Conservation (phyloP, 768 basidiomycete species). For the Plicaturopsis crispa region DNA sequence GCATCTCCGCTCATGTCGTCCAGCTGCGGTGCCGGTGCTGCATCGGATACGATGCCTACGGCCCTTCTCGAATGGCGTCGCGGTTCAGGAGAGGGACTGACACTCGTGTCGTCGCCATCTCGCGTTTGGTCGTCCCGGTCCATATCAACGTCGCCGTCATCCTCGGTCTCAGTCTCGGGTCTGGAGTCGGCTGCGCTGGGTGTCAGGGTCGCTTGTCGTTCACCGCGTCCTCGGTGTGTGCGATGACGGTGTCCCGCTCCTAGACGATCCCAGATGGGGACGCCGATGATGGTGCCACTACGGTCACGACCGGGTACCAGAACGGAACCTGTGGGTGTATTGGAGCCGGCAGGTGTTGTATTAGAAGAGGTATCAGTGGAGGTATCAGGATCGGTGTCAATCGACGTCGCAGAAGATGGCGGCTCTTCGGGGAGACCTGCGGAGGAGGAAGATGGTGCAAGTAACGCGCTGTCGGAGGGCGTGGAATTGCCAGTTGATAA, state of each 20-base stretch:
- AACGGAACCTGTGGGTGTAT: conserved; percentile 55
- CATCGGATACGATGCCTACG: conserved; percentile 41
- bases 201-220: conserved; percentile 9
- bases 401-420: conserved; percentile 14
- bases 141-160: conserved; percentile 61
- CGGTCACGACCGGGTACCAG: conserved; percentile 57
- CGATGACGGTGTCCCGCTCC: conserved; percentile 21
- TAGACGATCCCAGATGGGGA: conserved; percentile 49
- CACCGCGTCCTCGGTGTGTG: conserved; percentile 16
- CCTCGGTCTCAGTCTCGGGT: conserved; percentile 73
- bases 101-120: conserved; percentile 22
- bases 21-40: conserved; percentile 22
- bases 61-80: conserved; percentile 26
- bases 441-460: conserved; percentile 8
- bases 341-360: conserved; percentile 49
- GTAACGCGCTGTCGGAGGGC: conserved; percentile 14
- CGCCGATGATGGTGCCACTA: conserved; percentile 68
- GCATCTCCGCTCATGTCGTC: conserved; percentile 37
- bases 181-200: conserved; percentile 44
- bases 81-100: conserved; percentile 15
- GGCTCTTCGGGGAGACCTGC: conserved; percentile 11
- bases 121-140: conserved; percentile 30
- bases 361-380: conserved; percentile 56
- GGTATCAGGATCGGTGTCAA: conserved; percentile 50
- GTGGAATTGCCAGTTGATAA: conserved; percentile 9